These are phyloP conservation scores for Physcia stellaris DNA, from an alignment of 495 filamentous ascomycete species.

Conservation along the genomic window DNA sequence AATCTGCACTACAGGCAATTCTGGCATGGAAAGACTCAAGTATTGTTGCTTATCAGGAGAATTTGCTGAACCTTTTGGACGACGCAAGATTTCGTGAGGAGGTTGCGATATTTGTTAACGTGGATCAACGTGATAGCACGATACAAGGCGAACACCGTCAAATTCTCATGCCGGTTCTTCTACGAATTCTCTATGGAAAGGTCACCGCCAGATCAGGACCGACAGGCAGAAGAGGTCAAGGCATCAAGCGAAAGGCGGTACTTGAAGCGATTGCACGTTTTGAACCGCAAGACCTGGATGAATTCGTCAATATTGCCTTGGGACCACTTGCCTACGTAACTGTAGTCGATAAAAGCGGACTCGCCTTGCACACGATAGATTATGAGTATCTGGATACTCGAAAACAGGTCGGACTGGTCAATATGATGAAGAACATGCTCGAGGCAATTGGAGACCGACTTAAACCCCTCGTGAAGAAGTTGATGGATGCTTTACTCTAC, in stretches of 20 bases:
- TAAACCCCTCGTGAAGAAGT: constrained; percentile 39
- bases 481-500: constrained; percentile 65
- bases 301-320: constrained; percentile 74
- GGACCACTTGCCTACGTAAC: constrained; percentile 48
- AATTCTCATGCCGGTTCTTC: constrained; percentile 67
- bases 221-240: constrained; percentile 35
- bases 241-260: constrained; percentile 54
- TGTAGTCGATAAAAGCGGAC: constrained; percentile 36
- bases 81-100: constrained; percentile 87
- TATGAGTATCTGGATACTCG: constrained; percentile 44
- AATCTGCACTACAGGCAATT: constrained; percentile 67
- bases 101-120: constrained; percentile 69
- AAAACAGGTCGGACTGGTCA: constrained; percentile 76
- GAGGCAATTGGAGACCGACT: constrained; percentile 63
- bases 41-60: constrained; percentile 70
- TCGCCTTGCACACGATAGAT: constrained; percentile 35
- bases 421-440: constrained; percentile 83
- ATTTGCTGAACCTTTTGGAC: constrained; percentile 77
- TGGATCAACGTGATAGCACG: constrained; percentile 51
- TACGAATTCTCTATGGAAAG: constrained; percentile 80
- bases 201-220: constrained; percentile 66
- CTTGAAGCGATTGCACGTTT: constrained; percentile 47
- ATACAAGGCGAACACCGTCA: constrained; percentile 59
- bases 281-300: constrained; percentile 48
- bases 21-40: constrained; percentile 73